These are phyloP conservation scores for Eragrostis tef DNA, from an alignment of 202 grass and related monocot species.

Conservation along the genomic window DNA sequence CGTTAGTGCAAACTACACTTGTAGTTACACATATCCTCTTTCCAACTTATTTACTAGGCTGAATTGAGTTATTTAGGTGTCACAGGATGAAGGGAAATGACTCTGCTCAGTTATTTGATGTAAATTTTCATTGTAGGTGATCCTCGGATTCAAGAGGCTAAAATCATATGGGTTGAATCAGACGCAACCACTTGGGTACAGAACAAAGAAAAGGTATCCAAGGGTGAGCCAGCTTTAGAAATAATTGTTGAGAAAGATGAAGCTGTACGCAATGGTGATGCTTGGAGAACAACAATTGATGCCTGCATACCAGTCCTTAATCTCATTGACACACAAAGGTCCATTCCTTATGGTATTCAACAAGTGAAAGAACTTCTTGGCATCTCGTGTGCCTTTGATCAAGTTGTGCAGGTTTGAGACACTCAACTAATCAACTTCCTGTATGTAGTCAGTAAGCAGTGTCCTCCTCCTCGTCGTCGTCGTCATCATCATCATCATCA, in stretches of 20 bases:
- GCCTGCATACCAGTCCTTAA: constrained; percentile 89
- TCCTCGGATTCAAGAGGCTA: constrained; percentile 77
- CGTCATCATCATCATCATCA: too few species aligned
- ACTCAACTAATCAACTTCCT: constrained; percentile 17
- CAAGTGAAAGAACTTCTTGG: constrained; percentile 86
- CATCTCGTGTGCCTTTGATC: constrained; percentile 96
- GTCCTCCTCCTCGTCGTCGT: too few species aligned
- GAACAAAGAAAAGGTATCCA: constrained; percentile 51
- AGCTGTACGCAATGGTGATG: constrained; percentile 66
- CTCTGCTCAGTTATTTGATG: constrained; percentile 30
- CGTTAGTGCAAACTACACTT: background rate
- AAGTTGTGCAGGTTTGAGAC: constrained; percentile 79
- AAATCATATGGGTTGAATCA: constrained; percentile 79
- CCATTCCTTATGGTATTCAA: constrained; percentile 85
- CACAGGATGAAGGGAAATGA: background rate
- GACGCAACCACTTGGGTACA: constrained; percentile 72
- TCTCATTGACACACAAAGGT: constrained; percentile 81
- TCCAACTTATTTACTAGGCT: background rate
- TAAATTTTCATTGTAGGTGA: constrained; percentile 65
- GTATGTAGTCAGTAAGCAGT: background rate
- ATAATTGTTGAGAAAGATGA: constrained; percentile 72
- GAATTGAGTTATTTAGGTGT: constrained; percentile 13
- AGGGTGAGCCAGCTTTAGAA: constrained; percentile 81
- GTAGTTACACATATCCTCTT: constrained; percentile 3
- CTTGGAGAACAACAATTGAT: constrained; percentile 85